A percentile compares a stretch with the other conserved stretches of the same genome.
Evolutionary conservation across 257 asterid genomes (phyloP).

Genomic region (Jasminum sambac): DNA sequence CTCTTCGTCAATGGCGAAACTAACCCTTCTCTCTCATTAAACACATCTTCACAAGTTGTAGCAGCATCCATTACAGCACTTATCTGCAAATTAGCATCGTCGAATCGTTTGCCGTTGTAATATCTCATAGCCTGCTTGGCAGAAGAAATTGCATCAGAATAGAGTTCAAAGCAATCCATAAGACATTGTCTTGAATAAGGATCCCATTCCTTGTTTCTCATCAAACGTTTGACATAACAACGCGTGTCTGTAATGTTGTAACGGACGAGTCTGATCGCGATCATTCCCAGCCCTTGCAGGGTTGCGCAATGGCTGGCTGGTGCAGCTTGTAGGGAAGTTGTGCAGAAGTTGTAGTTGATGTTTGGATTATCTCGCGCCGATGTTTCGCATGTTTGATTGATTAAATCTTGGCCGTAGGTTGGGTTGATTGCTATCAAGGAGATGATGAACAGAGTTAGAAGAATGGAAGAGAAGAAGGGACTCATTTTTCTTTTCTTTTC

Average conservation of each 20-base stretch:
- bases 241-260: slow-evolving; percentile 57
- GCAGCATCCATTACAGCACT: slow-evolving; percentile 54
- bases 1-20: slow-evolving; percentile 63
- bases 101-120: slow-evolving; percentile 28
- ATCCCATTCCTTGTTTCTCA: slow-evolving; percentile 24
- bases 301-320: slow-evolving; percentile 51
- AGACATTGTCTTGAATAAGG: slow-evolving; percentile 36
- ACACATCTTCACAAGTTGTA: slow-evolving; percentile 74
- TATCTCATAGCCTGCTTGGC: slow-evolving; percentile 36
- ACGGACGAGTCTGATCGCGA: slow-evolving; percentile 42
- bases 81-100: slow-evolving; percentile 52
- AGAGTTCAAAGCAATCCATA: slow-evolving; percentile 54
- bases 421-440: slow-evolving; percentile 24
- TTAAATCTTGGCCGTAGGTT: slow-evolving; percentile 32
- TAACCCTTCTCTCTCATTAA: slow-evolving; percentile 42
- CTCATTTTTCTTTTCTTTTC: slow-evolving; percentile 37
- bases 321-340: slow-evolving; percentile 57
- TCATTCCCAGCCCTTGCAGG: slow-evolving; percentile 46
- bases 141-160: slow-evolving; percentile 41
- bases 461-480: slow-evolving; percentile 11
- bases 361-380: slow-evolving; percentile 40
- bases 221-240: slow-evolving; percentile 32
- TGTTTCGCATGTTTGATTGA: slow-evolving; percentile 49
- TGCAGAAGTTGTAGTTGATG: slow-evolving; percentile 51
- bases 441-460: slow-evolving; percentile 23